phyloP scores from a whole-genome alignment of 345 rosid genomes.

The Stellera chamaejasme region DNA sequence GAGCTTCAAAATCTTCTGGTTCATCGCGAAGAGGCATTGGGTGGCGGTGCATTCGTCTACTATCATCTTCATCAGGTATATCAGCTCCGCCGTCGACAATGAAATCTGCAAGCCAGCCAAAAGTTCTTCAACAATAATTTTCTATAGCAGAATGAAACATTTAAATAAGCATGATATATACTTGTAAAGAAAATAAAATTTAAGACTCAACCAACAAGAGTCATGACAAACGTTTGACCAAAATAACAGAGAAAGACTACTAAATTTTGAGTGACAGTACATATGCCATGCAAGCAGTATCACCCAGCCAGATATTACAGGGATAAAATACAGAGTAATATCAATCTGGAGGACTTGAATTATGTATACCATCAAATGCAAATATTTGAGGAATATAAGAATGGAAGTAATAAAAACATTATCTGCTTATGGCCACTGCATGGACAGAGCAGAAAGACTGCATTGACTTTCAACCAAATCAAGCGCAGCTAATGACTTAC shows the following conservation, averaged over 20 bases:
- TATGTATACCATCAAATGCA: too few relatives aligned
- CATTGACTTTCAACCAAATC: too few relatives aligned
- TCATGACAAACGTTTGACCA: neutral
- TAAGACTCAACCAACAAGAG: conserved; percentile 1
- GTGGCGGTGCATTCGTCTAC: conserved; percentile 65
- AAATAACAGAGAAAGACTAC: neutral
- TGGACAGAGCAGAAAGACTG: too few relatives aligned
- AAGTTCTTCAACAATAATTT: neutral
- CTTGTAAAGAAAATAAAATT: neutral
- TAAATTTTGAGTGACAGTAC: neutral
- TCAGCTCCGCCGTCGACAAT: conserved; percentile 73
- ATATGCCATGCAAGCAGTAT: neutral
- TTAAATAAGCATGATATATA: neutral
- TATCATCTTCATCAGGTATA: conserved; percentile 67
- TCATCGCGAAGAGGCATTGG: conserved; percentile 62
- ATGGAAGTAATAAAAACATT: too few relatives aligned
- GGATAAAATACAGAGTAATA: too few relatives aligned
- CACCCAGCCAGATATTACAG: too few relatives aligned
- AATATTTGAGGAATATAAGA: too few relatives aligned
- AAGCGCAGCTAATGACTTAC: too few relatives aligned
- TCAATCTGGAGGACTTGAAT: too few relatives aligned
- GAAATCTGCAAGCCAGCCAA: conserved; percentile 43
- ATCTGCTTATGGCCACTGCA: too few relatives aligned
- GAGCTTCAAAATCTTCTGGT: conserved; percentile 82
- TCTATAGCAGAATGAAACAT: neutral